A percentile compares a stretch with the other conserved stretches of the same genome.
Conservation (phyloP, 345 rosid species). For the Eucalyptus albens region DNA sequence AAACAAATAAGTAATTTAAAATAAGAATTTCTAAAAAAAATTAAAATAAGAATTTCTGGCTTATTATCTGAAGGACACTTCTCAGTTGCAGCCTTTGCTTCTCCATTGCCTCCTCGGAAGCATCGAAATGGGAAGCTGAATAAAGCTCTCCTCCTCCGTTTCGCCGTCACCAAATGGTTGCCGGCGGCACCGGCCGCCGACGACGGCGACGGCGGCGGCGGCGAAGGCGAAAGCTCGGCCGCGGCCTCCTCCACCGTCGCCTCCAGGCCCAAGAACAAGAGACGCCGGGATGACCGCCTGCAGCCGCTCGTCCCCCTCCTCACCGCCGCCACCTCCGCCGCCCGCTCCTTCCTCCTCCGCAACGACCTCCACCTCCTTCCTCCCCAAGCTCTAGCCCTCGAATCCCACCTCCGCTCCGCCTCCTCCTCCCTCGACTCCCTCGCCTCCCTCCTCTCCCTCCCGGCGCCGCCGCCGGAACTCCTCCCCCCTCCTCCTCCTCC, state of each 20-base stretch:
- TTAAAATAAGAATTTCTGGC: neutral
- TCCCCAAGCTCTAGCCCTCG: constrained; percentile 20
- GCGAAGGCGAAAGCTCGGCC: neutral
- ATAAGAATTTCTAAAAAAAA: neutral
- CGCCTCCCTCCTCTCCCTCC: neutral
- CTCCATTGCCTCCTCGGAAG: neutral
- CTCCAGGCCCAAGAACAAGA: neutral
- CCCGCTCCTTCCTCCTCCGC: constrained; percentile 26
- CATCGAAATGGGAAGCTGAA: neutral
- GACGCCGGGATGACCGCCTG: neutral
- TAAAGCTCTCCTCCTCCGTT: neutral
- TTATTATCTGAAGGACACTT: neutral
- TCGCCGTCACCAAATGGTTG: neutral
- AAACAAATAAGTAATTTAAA: neutral
- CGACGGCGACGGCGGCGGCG: neutral
- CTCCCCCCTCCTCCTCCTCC: neutral
- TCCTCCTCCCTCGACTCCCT: constrained; percentile 6
- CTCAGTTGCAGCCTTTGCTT: neutral
- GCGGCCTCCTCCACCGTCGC: neutral
- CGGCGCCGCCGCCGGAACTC: neutral
- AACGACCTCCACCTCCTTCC: constrained; percentile 37
- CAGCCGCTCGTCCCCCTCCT: constrained; percentile 19
- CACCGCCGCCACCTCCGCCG: constrained; percentile 31
- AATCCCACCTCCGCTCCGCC: constrained; percentile 17
- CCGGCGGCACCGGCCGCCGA: neutral